phyloP scores from a whole-genome alignment of 164 flowering plant species.

The Tetrastigma voinierianum region DNA sequence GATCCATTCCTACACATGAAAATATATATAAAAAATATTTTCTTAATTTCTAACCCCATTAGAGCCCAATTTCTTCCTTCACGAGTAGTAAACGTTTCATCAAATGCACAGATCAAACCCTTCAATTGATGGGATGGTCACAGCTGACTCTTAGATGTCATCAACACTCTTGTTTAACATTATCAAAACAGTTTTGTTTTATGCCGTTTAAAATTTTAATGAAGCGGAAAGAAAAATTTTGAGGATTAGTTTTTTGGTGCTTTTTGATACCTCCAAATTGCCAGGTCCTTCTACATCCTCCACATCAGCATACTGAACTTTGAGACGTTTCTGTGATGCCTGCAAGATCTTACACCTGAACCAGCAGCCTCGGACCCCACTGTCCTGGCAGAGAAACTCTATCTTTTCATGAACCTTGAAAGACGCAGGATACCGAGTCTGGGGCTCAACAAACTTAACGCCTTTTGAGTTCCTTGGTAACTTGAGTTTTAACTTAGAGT shows the following conservation, averaged over 20 bases:
- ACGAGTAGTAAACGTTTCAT: no score
- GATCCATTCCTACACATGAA: conserved; percentile 66
- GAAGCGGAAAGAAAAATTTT: neutral
- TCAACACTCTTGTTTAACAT: no score
- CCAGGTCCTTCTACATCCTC: conserved; percentile 54
- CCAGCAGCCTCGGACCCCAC: conserved; percentile 84
- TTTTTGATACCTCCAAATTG: conserved; percentile 57
- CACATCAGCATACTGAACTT: conserved; percentile 64
- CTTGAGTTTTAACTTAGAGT: conserved; percentile 39
- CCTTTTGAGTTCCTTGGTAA: conserved; percentile 25
- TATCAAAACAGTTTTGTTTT: no score
- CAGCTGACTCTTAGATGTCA: no score
- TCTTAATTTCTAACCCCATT: no score
- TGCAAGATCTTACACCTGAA: conserved; percentile 53
- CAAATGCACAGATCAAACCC: no score
- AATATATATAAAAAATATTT: no score
- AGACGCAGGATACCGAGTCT: conserved; percentile 10
- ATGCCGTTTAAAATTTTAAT: neutral
- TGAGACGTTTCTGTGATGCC: conserved; percentile 37
- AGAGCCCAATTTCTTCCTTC: no score
- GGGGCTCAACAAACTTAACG: conserved; percentile 19
- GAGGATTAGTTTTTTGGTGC: neutral
- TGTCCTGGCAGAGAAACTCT: conserved; percentile 74
- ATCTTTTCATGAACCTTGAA: conserved; percentile 52
- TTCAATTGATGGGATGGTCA: no score